phyloP scores from a whole-genome alignment of 2,329 filamentous ascomycete genomes.

The Ophiostoma piceae region DNA sequence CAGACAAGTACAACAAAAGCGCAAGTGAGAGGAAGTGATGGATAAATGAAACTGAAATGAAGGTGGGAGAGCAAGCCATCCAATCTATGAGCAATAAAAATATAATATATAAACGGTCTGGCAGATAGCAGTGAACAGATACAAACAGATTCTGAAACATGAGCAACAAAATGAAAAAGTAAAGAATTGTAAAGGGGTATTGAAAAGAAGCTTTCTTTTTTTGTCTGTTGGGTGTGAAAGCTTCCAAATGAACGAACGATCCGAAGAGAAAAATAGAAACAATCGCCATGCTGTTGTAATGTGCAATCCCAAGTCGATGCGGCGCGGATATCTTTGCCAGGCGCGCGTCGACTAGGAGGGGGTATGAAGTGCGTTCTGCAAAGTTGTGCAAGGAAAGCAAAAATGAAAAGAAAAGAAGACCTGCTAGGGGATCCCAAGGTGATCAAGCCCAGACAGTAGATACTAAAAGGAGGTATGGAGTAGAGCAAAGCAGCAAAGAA shows the following conservation, averaged over 20 bases:
- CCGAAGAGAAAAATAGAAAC: conserved; percentile 20
- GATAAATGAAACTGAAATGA: conserved; percentile 3
- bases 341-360: conserved; percentile 11
- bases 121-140: background rate
- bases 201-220: conserved; percentile 16
- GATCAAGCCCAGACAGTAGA: background rate
- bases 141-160: conserved; percentile 7
- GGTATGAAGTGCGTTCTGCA: conserved; percentile 20
- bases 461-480: conserved; percentile 10
- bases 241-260: background rate
- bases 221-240: conserved; percentile 13
- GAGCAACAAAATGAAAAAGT: background rate
- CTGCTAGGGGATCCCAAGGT: background rate
- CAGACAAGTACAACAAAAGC: background rate
- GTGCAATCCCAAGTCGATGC: background rate
- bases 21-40: background rate
- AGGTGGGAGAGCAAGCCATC: conserved; percentile 18
- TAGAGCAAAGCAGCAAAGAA: conserved; percentile 12
- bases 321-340: background rate
- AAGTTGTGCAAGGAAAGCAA: conserved; percentile 5
- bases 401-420: background rate
- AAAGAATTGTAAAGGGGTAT: conserved; percentile 17
- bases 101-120: conserved; percentile 3
- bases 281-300: conserved; percentile 22
- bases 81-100: conserved; percentile 23